Percentiles rank a stretch among this genome's conserved stretches.
phyloP scores from a whole-genome alignment of 495 filamentous ascomycete genomes.

The Podospora conica region DNA sequence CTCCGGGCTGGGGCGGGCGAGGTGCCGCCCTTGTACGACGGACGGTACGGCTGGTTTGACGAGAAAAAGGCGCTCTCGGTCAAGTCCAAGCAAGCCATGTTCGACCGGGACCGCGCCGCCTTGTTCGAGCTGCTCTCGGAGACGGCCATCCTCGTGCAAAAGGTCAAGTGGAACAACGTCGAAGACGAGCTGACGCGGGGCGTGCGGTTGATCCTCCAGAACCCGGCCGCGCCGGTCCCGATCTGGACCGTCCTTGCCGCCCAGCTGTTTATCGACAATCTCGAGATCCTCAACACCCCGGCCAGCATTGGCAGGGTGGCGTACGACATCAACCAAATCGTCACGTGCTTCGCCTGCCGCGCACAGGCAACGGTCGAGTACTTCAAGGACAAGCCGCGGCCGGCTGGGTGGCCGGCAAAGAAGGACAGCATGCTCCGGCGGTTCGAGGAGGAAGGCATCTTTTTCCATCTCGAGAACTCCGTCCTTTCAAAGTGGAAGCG shows the following conservation, averaged over 20 bases:
- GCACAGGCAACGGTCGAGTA: neutral
- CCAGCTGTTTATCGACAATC: neutral
- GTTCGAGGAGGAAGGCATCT: neutral
- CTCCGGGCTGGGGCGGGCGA: neutral
- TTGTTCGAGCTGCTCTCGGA: neutral
- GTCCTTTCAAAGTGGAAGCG: neutral
- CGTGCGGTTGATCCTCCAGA: neutral
- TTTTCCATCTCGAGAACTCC: neutral
- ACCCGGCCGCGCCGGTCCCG: neutral
- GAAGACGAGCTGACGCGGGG: constrained; percentile 3
- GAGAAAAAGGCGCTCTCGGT: neutral
- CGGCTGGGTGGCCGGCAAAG: neutral
- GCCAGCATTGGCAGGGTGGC: neutral
- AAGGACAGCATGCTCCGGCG: neutral
- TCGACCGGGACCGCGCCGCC: neutral
- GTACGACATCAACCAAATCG: neutral
- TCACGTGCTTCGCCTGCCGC: neutral
- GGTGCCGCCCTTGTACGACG: neutral
- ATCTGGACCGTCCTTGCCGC: constrained; percentile 1
- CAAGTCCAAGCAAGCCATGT: neutral
- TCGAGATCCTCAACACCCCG: neutral
- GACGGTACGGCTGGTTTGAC: neutral
- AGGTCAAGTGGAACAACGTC: constrained; percentile 1
- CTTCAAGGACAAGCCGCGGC: neutral
- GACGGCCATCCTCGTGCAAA: neutral